Conservation (phyloP, 164 flowering plant species). For the Magnolia officinalis region DNA sequence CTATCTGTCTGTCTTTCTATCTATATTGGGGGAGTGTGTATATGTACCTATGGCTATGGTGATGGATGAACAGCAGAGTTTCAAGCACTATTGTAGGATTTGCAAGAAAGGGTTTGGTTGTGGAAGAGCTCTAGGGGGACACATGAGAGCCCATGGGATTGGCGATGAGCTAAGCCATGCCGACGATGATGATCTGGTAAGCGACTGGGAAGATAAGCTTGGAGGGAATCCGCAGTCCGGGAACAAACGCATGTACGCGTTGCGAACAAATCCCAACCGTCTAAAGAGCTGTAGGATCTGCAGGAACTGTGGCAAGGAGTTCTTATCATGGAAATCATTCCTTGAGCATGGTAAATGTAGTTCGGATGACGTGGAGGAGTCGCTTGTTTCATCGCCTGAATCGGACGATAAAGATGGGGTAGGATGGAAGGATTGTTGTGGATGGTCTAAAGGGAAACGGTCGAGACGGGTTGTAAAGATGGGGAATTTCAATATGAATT, state of each 20-base stretch:
- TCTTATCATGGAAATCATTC: conserved; percentile 83
- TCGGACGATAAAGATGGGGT: conserved; percentile 41
- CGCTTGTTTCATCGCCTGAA: conserved; percentile 46
- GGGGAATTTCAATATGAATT: conserved; percentile 30
- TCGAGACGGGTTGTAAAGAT: conserved; percentile 44
- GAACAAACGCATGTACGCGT: conserved; percentile 63
- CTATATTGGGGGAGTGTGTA: not conserved
- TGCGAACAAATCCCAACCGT: conserved; percentile 78
- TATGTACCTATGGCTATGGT: conserved; percentile 17
- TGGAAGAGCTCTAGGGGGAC: conserved; percentile 95
- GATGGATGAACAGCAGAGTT: conserved; percentile 47
- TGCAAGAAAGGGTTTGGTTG: conserved; percentile 93
- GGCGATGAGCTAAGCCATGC: conserved; percentile 53
- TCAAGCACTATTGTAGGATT: conserved; percentile 74
- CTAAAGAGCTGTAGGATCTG: conserved; percentile 61
- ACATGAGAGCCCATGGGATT: conserved; percentile 97
- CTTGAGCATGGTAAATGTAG: conserved; percentile 83
- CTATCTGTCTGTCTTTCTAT: not conserved
- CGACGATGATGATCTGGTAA: conserved; percentile 51
- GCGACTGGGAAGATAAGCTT: conserved; percentile 54
- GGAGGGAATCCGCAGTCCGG: conserved; percentile 30
- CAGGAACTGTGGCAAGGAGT: conserved; percentile 86
- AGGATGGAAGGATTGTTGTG: conserved; percentile 29
- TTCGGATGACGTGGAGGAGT: conserved; percentile 42
- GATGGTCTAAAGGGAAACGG: conserved; percentile 77